A percentile compares a stretch with the other conserved stretches of the same genome.
Conservation (phyloP, 73 alveolate genomes). For the Paramecium caudatum region DNA sequence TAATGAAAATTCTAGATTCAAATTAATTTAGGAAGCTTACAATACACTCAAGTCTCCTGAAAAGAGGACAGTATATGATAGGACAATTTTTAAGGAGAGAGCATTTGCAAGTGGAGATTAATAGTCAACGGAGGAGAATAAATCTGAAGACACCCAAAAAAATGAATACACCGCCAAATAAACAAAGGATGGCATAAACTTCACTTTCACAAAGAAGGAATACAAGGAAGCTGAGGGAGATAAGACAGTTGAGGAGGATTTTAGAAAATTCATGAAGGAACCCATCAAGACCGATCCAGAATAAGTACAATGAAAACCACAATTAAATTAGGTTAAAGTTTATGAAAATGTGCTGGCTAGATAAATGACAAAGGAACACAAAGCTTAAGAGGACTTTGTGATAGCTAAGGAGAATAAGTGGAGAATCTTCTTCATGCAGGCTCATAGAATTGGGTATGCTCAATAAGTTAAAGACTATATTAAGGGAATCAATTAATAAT, state of each 20-base stretch:
- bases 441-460: slow-evolving; percentile 39
- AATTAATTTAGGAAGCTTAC: slow-evolving; percentile 54
- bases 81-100: slow-evolving; percentile 12
- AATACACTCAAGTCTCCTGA: slow-evolving; percentile 59
- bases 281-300: slow-evolving; percentile 52
- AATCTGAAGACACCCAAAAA: neutral
- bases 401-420: slow-evolving; percentile 1
- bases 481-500: slow-evolving; percentile 27
- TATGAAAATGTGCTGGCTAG: slow-evolving; percentile 17
- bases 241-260: slow-evolving; percentile 1
- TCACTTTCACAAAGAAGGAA: slow-evolving; percentile 12
- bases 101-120: slow-evolving; percentile 7
- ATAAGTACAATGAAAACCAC: no score
- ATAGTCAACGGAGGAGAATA: neutral
- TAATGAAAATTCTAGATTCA: slow-evolving; percentile 14
- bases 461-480: slow-evolving; percentile 41
- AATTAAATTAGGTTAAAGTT: neutral
- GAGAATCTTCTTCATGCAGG: neutral
- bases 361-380: slow-evolving; percentile 34
- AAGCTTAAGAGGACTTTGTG: slow-evolving; percentile 18
- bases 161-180: slow-evolving; percentile 18
- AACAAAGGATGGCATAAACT: slow-evolving; percentile 5
- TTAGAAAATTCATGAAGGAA: slow-evolving; percentile 36
- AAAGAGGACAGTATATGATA: slow-evolving; percentile 29
- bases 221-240: slow-evolving; percentile 2